Percentiles rank a stretch among this genome's conserved stretches.
phyloP scores from a whole-genome alignment of 2,329 filamentous ascomycete species.

The Metarhizium rileyi region DNA sequence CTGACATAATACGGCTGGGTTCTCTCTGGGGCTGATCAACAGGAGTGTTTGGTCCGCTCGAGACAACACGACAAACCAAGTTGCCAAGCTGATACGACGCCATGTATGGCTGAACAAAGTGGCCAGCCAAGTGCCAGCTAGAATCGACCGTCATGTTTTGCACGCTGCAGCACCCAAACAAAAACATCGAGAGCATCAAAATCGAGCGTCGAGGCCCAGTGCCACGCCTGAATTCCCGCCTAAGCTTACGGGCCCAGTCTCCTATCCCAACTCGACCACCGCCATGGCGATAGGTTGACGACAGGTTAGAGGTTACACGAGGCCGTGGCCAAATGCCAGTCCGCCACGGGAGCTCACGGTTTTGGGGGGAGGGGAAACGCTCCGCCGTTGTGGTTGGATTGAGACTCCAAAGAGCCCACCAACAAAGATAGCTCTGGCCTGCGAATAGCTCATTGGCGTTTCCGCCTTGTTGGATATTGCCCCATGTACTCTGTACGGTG shows the following conservation, averaged over 20 bases:
- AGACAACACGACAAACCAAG: no score
- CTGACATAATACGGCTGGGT: not conserved
- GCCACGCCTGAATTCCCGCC: not conserved
- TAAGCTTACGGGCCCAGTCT: not conserved
- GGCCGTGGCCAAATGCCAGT: not conserved
- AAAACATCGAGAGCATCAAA: not conserved
- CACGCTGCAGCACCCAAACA: no score
- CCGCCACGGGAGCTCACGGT: not conserved
- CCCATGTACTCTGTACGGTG: not conserved
- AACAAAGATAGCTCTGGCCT: not conserved
- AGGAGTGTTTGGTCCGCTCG: not conserved
- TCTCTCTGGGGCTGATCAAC: not conserved
- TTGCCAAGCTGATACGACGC: no score
- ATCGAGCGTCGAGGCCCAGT: not conserved
- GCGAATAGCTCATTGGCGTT: not conserved
- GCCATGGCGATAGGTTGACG: not conserved
- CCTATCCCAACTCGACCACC: not conserved
- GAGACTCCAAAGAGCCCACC: not conserved
- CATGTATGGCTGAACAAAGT: not conserved
- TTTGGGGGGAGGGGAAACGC: not conserved
- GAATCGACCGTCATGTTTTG: not conserved
- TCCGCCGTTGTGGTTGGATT: not conserved
- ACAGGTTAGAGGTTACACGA: not conserved
- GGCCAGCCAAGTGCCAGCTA: not conserved
- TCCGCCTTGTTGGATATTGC: not conserved